A percentile compares a stretch with the other conserved stretches of the same genome.
Conservation (phyloP, 2,329 filamentous ascomycete genomes). For the Rutstroemia sp. region DNA sequence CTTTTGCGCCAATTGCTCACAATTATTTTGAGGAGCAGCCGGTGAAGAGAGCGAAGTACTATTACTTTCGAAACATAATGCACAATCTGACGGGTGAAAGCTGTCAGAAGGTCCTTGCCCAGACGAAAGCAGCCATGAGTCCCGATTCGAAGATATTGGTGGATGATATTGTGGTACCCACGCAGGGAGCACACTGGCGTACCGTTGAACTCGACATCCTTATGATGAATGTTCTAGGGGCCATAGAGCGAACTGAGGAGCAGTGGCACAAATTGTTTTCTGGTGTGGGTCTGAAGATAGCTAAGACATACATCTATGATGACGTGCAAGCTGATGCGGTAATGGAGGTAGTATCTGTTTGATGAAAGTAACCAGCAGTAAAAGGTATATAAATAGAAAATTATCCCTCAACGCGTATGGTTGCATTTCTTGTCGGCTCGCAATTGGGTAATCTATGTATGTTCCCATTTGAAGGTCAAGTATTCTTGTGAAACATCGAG, state of each 20-base stretch:
- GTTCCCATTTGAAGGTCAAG: no score
- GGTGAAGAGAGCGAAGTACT: constrained; percentile 22
- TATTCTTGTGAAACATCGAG: no score
- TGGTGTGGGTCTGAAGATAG: background rate
- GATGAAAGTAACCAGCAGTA: no score
- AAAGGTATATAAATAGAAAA: no score
- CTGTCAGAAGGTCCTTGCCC: background rate
- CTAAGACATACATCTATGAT: background rate
- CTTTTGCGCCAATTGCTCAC: constrained; percentile 25
- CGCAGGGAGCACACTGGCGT: constrained; percentile 28
- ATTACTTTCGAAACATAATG: constrained; percentile 34
- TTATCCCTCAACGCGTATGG: no score
- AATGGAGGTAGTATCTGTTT: background rate
- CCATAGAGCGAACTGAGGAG: constrained; percentile 29
- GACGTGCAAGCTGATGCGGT: background rate
- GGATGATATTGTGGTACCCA: constrained; percentile 36
- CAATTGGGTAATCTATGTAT: no score
- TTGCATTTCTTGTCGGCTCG: no score
- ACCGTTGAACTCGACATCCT: constrained; percentile 30
- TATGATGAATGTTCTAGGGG: constrained; percentile 31
- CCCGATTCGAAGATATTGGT: constrained; percentile 30
- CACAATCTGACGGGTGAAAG: constrained; percentile 33
- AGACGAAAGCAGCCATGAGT: background rate
- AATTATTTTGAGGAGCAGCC: constrained; percentile 27
- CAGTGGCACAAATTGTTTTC: background rate